Evolutionary conservation across 108 stramenopile species (phyloP), one percentile per base, ranked within the genome.

Genomic region (Nitzschia sp.): DNA sequence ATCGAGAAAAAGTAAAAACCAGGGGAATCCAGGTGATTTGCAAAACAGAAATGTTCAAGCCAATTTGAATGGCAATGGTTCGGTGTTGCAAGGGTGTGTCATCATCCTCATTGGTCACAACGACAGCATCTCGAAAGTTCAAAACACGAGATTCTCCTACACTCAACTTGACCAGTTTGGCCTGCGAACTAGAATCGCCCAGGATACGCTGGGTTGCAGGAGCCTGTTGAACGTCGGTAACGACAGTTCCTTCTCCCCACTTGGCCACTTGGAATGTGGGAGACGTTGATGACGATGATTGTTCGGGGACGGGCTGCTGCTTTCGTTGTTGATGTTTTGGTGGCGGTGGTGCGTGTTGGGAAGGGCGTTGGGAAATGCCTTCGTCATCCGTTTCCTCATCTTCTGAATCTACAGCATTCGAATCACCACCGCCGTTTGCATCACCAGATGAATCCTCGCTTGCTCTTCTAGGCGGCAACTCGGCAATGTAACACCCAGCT

Each of bases 41-140:
- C 56, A 76, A 37, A 15, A 60, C 67, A 41, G 75, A 67, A 41
- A 29, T 50, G 39, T 34, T 55, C n/a, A 58, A 44, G 44, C 69
- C 75, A 14, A 57, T 54, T 65, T 76, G 75, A 37, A 76, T 41
- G 19, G 68, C 3, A 50, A 73, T 60, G 53, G 50, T 6, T 43
- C 1, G 42, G 0, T n/a, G n/a, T n/a, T n/a, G n/a, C n/a, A n/a
- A n/a, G n/a, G n/a, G n/a, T n/a, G n/a, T n/a, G 42, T 37, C 0
- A 6, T 51, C 29, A 57, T 12, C n/a, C 6, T 42, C 39, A 40
- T 37, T 37, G 15, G 53, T 20, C 0, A n/a, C 22, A 1, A 21
- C n/a, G 14, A 34, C n/a, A 0, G 22, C 20, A 29, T 46, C 26
- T 12, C 37, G 48, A 24, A 75, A 57, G 39, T 37, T 5, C 43